phyloP scores from a whole-genome alignment of 2,329 filamentous ascomycete species.

The Stenocarpella maydis region DNA sequence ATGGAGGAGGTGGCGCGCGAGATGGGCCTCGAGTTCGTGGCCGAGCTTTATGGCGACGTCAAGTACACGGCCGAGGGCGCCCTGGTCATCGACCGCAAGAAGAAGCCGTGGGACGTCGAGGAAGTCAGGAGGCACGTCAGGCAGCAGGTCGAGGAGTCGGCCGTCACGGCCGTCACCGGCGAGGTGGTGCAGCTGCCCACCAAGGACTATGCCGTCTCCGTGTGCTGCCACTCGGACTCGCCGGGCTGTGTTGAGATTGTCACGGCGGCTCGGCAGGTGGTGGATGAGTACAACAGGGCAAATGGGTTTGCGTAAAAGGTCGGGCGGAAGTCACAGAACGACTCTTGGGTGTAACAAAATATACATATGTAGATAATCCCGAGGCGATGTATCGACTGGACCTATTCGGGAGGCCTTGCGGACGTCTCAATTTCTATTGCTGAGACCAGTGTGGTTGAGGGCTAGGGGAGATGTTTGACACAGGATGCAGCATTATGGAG shows the following conservation, averaged over 20 bases:
- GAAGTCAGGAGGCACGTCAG: slow-evolving; percentile 51
- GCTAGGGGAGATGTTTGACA: too few species aligned
- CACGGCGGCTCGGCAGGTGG: slow-evolving; percentile 47
- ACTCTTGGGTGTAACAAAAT: neutral
- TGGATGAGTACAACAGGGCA: slow-evolving; percentile 50
- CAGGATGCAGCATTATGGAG: too few species aligned
- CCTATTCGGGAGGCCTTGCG: too few species aligned
- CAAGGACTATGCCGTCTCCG: slow-evolving; percentile 51
- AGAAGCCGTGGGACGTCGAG: slow-evolving; percentile 55
- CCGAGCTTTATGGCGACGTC: slow-evolving; percentile 43
- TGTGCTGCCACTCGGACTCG: slow-evolving; percentile 57
- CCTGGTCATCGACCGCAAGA: slow-evolving; percentile 56
- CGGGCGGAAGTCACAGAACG: neutral
- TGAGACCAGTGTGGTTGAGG: too few species aligned
- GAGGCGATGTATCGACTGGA: too few species aligned
- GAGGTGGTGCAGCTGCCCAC: slow-evolving; percentile 48
- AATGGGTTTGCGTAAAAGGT: slow-evolving; percentile 1
- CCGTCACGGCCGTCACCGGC: slow-evolving; percentile 52
- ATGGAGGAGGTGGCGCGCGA: slow-evolving; percentile 41
- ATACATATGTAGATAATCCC: neutral
- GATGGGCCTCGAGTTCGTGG: slow-evolving; percentile 40
- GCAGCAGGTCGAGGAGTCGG: slow-evolving; percentile 51
- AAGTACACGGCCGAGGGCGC: slow-evolving; percentile 40
- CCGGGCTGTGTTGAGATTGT: slow-evolving; percentile 55
- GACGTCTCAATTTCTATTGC: too few species aligned